Evolutionary conservation across 306 rosid species (phyloP), one percentile per base, ranked within the genome.

Genomic region (Medicago lupulina): DNA sequence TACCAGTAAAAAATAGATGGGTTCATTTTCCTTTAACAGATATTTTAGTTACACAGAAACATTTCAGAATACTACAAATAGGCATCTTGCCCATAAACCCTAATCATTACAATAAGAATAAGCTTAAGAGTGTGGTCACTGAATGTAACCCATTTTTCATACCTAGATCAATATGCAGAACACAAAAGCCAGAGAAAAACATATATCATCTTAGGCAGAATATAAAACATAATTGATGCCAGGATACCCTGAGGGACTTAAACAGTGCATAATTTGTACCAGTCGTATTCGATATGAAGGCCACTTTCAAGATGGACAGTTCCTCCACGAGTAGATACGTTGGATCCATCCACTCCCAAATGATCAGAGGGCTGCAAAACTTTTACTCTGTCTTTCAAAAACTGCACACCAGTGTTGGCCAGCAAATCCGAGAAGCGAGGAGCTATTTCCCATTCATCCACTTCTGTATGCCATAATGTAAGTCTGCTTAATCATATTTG

Each of bases 381-480:
- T 85, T 86, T 92, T 73, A 88, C 96, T 83, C 85, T 94, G 67
- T 94, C 98, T 82, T 90, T 91, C 58, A 85, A 79, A 87, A 94
- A 94, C 73, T 74, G 85, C 84, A 94, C 89, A 53, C 87, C 66
- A 40, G 98, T 92, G 76, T 74, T 90, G 39, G 87, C 89, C 80
- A 94, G 86, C 86, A 94, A 84, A 70, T 94, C 97, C 0, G 83
- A 86, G 86, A 94, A 94, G 65, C 92, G 93, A 64, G 98, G 98
- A 75, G 98, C 97, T 81, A 94, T 92, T 84, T 94, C 97, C 98
- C 98, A 94, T 81, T 86, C 91, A 38, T 94, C 98, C 57, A 94
- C 98, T 82, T 94, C 98, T 92, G 86, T 55, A 81, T 46, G 28
- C 41, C 79, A 83, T 53, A 67, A 70, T 39, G 73, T 41, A 66